Percentiles rank a stretch among this genome's conserved stretches.
phyloP scores from a whole-genome alignment of 345 rosid species.

The Reutealis trisperma region DNA sequence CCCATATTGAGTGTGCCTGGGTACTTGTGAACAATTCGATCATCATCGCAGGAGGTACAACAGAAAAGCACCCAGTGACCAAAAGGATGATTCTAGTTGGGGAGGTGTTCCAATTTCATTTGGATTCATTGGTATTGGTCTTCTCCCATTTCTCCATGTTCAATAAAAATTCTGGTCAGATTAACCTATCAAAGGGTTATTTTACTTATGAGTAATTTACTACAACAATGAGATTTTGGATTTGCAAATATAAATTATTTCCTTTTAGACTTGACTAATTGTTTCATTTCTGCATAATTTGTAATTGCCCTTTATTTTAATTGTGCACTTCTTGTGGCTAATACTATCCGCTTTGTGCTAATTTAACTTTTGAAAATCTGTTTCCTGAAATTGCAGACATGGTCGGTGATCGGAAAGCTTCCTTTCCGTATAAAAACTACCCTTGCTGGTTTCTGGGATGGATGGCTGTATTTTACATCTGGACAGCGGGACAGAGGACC shows the following conservation, averaged over 20 bases:
- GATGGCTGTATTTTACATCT: constrained; percentile 78
- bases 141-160: background rate
- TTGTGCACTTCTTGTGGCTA: background rate
- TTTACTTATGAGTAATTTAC: background rate
- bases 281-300: background rate
- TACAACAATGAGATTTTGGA: too few species aligned
- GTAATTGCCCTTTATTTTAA: background rate
- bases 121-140: constrained; percentile 53
- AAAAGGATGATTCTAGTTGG: constrained; percentile 79
- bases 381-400: constrained; percentile 48
- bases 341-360: background rate
- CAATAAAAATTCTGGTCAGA: background rate
- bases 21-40: constrained; percentile 71
- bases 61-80: constrained; percentile 78
- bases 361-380: background rate
- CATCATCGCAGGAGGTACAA: constrained; percentile 72
- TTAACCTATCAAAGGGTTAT: background rate
- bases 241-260: too few species aligned
- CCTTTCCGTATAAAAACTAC: constrained; percentile 78
- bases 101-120: constrained; percentile 67
- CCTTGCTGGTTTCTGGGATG: constrained; percentile 67
- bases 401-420: constrained; percentile 85
- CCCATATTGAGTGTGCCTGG: constrained; percentile 87
- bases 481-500: constrained; percentile 88
- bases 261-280: background rate